phyloP scores from a whole-genome alignment of 2,329 filamentous ascomycete species.

The Penicillium sp. region DNA sequence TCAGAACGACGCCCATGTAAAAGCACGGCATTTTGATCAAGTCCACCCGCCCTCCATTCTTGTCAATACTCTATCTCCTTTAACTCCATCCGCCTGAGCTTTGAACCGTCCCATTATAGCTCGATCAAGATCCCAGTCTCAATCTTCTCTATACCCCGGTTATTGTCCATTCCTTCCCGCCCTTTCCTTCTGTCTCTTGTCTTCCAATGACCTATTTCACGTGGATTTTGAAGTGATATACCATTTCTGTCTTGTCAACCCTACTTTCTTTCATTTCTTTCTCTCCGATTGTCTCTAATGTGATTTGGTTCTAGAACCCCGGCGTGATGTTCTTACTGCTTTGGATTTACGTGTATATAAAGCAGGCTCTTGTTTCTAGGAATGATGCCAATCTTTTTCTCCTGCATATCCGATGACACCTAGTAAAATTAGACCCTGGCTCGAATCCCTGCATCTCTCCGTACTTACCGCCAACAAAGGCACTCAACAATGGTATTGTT shows the following conservation, averaged over 20 bases:
- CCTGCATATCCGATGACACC: not conserved
- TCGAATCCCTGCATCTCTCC: not conserved
- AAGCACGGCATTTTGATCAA: not conserved
- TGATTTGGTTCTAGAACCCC: slow-evolving; percentile 4
- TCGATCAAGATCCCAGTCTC: slow-evolving; percentile 18
- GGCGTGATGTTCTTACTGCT: slow-evolving; percentile 14
- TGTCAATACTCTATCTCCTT: slow-evolving; percentile 6
- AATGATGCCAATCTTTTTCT: slow-evolving; percentile 11
- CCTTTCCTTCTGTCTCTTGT: slow-evolving; percentile 7
- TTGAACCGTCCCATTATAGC: slow-evolving; percentile 8
- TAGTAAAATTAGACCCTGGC: not conserved
- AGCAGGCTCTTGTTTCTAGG: slow-evolving; percentile 12
- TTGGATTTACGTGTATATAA: slow-evolving; percentile 21
- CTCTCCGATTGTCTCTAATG: slow-evolving; percentile 4
- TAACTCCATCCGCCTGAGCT: slow-evolving; percentile 2
- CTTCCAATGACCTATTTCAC: slow-evolving; percentile 3
- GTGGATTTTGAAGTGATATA: slow-evolving; percentile 12
- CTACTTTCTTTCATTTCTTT: slow-evolving; percentile 11
- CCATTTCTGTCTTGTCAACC: slow-evolving; percentile 10
- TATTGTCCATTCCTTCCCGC: slow-evolving; percentile 9
- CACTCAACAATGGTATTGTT: not conserved
- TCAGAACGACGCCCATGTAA: not conserved
- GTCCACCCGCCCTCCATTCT: not conserved
- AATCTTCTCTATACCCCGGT: slow-evolving; percentile 25
- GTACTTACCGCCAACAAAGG: not conserved